A percentile compares a stretch with the other conserved stretches of the same genome.
Conservation (phyloP, 345 rosid genomes). For the Nephelium lappaceum region DNA sequence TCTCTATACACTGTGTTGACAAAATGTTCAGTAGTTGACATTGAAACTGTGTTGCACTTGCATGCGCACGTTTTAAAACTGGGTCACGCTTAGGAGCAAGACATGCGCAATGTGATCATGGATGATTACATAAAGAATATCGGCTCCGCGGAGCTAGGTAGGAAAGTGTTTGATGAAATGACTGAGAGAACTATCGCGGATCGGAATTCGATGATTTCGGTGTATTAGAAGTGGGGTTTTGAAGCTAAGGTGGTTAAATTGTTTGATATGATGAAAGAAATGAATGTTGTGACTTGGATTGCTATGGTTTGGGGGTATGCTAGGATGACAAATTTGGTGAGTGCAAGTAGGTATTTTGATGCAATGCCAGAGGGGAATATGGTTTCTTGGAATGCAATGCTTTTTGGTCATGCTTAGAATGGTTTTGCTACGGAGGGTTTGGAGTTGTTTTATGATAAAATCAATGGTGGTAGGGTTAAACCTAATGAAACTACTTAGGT, state of each 20-base stretch:
- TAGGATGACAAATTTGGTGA: constrained; percentile 37
- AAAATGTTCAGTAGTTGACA: no score
- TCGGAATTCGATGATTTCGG: constrained; percentile 60
- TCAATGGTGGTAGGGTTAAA: constrained; percentile 39
- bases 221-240: constrained; percentile 46
- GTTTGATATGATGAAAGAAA: constrained; percentile 38
- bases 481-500: constrained; percentile 58
- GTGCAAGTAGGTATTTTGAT: constrained; percentile 51
- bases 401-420: constrained; percentile 54
- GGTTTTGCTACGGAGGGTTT: constrained; percentile 42
- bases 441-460: constrained; percentile 46
- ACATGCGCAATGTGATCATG: constrained; percentile 44
- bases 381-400: constrained; percentile 63
- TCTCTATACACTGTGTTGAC: no score
- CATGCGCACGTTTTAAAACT: constrained; percentile 42
- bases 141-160: constrained; percentile 34
- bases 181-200: no score
- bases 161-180: constrained; percentile 56
- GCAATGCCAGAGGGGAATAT: constrained; percentile 40
- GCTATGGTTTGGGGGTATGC: constrained; percentile 46
- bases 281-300: constrained; percentile 50
- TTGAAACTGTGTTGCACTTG: constrained; percentile 38
- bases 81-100: constrained; percentile 34
- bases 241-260: constrained; percentile 37
- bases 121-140: constrained; percentile 25